These are phyloP conservation scores for Solanum chacoense DNA, from an alignment of 305 asterid genomes.

Conservation along the genomic window DNA sequence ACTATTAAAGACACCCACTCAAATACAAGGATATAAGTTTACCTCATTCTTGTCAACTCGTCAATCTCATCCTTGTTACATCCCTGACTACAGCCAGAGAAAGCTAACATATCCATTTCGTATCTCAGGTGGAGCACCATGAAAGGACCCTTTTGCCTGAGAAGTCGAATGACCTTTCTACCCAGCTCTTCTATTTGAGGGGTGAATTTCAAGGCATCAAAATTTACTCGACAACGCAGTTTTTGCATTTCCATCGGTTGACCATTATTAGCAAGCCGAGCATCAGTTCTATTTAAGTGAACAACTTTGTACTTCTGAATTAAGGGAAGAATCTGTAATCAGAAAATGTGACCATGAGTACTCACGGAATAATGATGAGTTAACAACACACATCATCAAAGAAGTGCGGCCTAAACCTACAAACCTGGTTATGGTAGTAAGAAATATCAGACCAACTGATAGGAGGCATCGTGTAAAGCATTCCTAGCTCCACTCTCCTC, in stretches of 20 bases:
- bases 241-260: conserved; percentile 65
- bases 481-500: conserved; percentile 64
- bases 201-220: conserved; percentile 51
- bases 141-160: conserved; percentile 63
- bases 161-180: conserved; percentile 52
- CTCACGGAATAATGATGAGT: neutral
- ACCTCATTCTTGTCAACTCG: conserved; percentile 81
- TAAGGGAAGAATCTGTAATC: conserved; percentile 65
- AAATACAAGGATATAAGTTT: neutral
- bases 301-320: conserved; percentile 67
- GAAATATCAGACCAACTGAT: conserved; percentile 79
- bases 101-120: conserved; percentile 88
- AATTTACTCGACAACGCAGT: conserved; percentile 75
- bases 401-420: neutral
- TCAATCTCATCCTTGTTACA: conserved; percentile 53
- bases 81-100: conserved; percentile 78
- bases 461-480: conserved; percentile 59
- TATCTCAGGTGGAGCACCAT: conserved; percentile 74
- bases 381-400: neutral
- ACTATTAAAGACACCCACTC: neutral
- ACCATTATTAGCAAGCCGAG: conserved; percentile 68
- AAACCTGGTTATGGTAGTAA: conserved; percentile 59
- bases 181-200: conserved; percentile 77
- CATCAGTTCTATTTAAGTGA: conserved; percentile 70
- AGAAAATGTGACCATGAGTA: neutral